A percentile compares a stretch with the other conserved stretches of the same genome.
phyloP scores from a whole-genome alignment of 2,329 filamentous ascomycete species.

The Cryphonectria nitschkei region DNA sequence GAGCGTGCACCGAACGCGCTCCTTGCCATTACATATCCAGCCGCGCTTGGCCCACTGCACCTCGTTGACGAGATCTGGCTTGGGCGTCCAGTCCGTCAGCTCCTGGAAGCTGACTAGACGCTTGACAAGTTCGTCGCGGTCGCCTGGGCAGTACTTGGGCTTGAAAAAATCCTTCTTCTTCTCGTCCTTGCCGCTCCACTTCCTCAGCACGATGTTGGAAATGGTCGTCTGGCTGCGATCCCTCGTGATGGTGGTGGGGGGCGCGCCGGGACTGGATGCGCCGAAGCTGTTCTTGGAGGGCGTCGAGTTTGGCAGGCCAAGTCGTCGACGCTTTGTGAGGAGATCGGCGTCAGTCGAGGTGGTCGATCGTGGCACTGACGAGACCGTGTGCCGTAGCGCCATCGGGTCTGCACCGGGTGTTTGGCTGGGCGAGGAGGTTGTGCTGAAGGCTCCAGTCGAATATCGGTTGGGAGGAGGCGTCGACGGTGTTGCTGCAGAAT shows the following conservation, averaged over 20 bases:
- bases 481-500: constrained; percentile 39
- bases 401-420: constrained; percentile 31
- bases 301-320: constrained; percentile 48
- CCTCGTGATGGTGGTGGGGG: constrained; percentile 17
- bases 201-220: constrained; percentile 47
- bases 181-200: constrained; percentile 40
- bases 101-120: constrained; percentile 87
- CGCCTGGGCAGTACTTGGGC: constrained; percentile 83
- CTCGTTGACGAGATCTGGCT: constrained; percentile 83
- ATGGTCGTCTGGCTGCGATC: constrained; percentile 38
- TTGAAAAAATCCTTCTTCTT: constrained; percentile 37
- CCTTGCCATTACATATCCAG: constrained; percentile 83
- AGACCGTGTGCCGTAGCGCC: constrained; percentile 32
- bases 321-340: constrained; percentile 57
- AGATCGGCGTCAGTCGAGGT: constrained; percentile 45
- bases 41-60: constrained; percentile 93
- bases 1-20: constrained; percentile 82
- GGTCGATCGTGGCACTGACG: constrained; percentile 27
- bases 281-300: constrained; percentile 37
- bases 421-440: constrained; percentile 27
- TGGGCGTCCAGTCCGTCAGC: constrained; percentile 91
- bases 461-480: constrained; percentile 22
- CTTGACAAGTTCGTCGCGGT: constrained; percentile 79
- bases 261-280: constrained; percentile 14
- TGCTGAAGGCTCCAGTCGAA: constrained; percentile 24